Evolutionary conservation across 805 yeast genomes (phyloP).

Genomic region (Kluyveromyces starmeri): DNA sequence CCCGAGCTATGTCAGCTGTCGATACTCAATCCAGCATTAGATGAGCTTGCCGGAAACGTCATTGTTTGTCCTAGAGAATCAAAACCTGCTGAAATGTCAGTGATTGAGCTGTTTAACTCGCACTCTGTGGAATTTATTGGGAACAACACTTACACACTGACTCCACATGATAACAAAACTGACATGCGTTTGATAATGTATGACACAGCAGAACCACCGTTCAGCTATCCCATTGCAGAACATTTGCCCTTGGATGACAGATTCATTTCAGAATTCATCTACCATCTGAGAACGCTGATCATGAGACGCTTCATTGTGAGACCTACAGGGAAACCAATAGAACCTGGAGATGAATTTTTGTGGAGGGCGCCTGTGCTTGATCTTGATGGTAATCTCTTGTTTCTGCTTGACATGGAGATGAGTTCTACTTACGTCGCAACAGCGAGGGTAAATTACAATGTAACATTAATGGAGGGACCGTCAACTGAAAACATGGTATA

Average conservation of each 20-base stretch:
- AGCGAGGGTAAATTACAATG: not conserved
- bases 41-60: not conserved
- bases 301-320: constrained; percentile 11
- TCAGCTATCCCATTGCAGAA: no score
- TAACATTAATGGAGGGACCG: not conserved
- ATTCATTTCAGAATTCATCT: constrained; percentile 12
- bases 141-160: constrained; percentile 14
- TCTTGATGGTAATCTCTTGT: constrained; percentile 18
- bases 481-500: constrained; percentile 1
- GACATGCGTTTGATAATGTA: not conserved
- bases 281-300: constrained; percentile 18
- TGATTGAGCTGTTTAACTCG: not conserved
- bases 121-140: not conserved
- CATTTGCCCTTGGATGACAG: constrained; percentile 1
- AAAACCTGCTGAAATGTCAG: not conserved
- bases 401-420: constrained; percentile 1
- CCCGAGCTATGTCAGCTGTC: constrained; percentile 40
- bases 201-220: not conserved
- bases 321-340: constrained; percentile 13
- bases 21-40: constrained; percentile 18
- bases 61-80: not conserved
- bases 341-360: constrained; percentile 23
- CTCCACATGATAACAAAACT: constrained; percentile 6
- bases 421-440: not conserved
- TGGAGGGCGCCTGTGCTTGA: constrained; percentile 28